Evolutionary conservation across 2,329 filamentous ascomycete genomes (phyloP).

Genomic region (Colletotrichum somersetense): DNA sequence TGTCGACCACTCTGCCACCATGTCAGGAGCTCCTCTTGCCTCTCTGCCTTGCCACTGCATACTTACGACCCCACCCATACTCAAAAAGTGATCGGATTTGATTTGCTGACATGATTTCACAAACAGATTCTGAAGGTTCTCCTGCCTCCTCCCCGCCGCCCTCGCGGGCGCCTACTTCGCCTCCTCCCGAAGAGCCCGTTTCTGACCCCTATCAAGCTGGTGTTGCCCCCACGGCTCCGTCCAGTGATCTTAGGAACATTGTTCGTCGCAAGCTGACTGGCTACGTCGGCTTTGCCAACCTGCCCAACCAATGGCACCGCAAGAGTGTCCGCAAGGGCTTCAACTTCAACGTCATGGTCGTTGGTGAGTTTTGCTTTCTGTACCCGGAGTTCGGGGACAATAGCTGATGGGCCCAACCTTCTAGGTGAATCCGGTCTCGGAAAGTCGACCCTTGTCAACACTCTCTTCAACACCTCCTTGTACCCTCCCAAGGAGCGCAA

Average conservation of each 20-base stretch:
- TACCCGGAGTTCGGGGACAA: background rate
- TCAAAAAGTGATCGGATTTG: constrained; percentile 24
- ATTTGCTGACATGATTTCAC: constrained; percentile 52
- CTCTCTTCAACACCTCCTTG: constrained; percentile 98
- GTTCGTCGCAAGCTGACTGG: constrained; percentile 98
- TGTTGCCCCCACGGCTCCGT: constrained; percentile 54
- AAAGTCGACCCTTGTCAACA: constrained; percentile 99
- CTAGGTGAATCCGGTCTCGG: constrained; percentile 97
- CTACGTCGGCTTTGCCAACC: constrained; percentile 98
- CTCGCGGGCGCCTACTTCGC: constrained; percentile 57
- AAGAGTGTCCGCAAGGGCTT: constrained; percentile 99
- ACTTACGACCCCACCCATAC: constrained; percentile 39
- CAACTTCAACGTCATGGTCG: constrained; percentile 99
- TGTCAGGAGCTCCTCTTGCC: constrained; percentile 33
- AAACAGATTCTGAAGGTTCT: constrained; percentile 60
- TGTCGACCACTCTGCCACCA: background rate
- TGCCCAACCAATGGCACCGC: constrained; percentile 99
- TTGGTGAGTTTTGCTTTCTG: constrained; percentile 76
- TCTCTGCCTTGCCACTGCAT: constrained; percentile 29
- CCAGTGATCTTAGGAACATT: constrained; percentile 88
- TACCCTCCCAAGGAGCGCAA: constrained; percentile 99
- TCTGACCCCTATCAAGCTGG: constrained; percentile 54
- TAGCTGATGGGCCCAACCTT: constrained; percentile 38
- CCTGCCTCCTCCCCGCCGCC: constrained; percentile 54
- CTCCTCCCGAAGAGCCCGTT: constrained; percentile 52